Evolutionary conservation across 768 basidiomycete genomes (phyloP), one percentile per base, ranked within the genome.

Genomic region (Naganishia vaughanmartiniae): DNA sequence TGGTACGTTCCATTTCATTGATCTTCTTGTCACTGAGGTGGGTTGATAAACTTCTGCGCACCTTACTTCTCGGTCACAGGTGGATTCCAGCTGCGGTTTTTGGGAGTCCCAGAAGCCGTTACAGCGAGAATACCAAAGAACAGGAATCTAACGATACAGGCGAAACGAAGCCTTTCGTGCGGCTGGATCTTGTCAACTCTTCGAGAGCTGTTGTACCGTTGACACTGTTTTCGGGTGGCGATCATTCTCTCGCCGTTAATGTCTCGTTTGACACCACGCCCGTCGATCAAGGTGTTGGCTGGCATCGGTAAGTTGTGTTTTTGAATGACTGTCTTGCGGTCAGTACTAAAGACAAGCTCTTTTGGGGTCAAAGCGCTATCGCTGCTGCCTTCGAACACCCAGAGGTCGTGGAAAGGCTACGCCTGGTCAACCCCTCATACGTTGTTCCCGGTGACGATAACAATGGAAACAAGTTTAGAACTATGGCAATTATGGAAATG

Each of bases 401-500:
- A 4, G 30, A 17, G 1, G 55, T 56, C 21, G 12, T 11, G 30
- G 55, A 4, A 33, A 28, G 55, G 30, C 55, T 56, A 19, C 4
- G 19, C 3, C 10, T 30, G 33, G 10, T 28, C 30, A 33, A 26
- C 7, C 30, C 55, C 31, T 28, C 55, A 14, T 56, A 56, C 55
- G 55, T 28, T 19, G 30, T 31, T 33, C 30, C 55, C 55, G 33
- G 33, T 7, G 55, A 33, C 42, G 42, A 42, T 42, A 15, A 42
- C 10, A 42, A 42, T 15, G 42, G 42, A 28, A 33, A 56, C 55
- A 56, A 56, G 33, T 56, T 56, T 30, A 33, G 33, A 30, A 33
- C 55, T 33, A 56, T 56, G 55, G 55, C 55, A 7, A 19, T 56
- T 14, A 19, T 56, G 26, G 55, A 56, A 21, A 56, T 56, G 55